Base-by-base conservation (phyloP, 2,329 filamentous ascomycete species). In the Davidsoniella virescens region DNA sequence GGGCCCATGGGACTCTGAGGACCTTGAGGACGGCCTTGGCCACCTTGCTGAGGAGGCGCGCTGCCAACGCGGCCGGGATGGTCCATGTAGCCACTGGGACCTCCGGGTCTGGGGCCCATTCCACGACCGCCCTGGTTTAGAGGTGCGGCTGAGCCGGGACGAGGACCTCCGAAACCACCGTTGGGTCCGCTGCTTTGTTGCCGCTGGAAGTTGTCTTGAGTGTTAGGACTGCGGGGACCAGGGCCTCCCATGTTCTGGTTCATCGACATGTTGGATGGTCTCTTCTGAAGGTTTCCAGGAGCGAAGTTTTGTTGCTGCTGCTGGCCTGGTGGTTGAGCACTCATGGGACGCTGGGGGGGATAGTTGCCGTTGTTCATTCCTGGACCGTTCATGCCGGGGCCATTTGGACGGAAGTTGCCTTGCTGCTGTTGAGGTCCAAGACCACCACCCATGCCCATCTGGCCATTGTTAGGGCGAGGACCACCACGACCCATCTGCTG, bases 161-260 rank as follows among this genome's bases (percentile, higher is more conserved):
- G 60, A 26, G 42, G 47, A 6, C 41, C 45, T 12, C 67, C 68
- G 42, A 68, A 68, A 33, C 65, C 63, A 17, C 59, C 59, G 5
- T 47, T 46, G 2, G 36, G 47, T 33, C 26, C 26, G 7, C 26
- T 8, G 26, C 6, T 33, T 10, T 43, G 51, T 4, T 23, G 51
- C 26, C 46, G 41, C 25, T 42, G 41, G 20, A 49, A 26, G 38
- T 51, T 50, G 17, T 49, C 59, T 51, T 12, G 55, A 20, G 33
- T 59, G 57, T 6, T 60, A 47, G 33, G 57, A 1, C 58, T 59
- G 14, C 52, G 55, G 16, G 54, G 54, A n/a, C 56, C 57, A 5
- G 55, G 37, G 47, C 52, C 54, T 44, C 36, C 52, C 47, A 44
- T 49, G 26, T 44, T 38, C 23, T 41, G 47, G 54, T n/a, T 56